Conservation (phyloP, 2,329 filamentous ascomycete species). For the Penicillium sp. region DNA sequence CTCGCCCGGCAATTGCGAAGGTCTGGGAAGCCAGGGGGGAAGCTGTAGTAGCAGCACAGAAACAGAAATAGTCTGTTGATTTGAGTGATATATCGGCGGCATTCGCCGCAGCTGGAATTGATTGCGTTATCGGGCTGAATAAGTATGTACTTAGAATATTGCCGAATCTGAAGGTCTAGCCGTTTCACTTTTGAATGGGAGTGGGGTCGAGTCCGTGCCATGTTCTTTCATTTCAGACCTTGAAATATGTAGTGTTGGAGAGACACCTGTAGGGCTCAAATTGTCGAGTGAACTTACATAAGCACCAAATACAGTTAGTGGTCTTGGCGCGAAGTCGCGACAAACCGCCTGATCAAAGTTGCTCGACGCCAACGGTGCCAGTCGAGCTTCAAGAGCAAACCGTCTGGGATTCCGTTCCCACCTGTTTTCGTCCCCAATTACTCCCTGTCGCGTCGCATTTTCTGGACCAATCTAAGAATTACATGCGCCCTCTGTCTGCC, state of each 20-base stretch:
- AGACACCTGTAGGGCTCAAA: neutral
- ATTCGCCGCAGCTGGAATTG: neutral
- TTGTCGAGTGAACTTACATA: constrained; percentile 6
- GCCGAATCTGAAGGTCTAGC: neutral
- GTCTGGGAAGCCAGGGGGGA: constrained; percentile 25
- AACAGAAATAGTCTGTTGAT: neutral
- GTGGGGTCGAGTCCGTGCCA: too few relatives aligned
- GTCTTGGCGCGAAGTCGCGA: constrained; percentile 44
- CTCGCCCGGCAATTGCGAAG: constrained; percentile 33
- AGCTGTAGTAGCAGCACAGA: neutral
- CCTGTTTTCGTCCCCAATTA: constrained; percentile 4
- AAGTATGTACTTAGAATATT: neutral
- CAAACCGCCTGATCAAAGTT: constrained; percentile 21
- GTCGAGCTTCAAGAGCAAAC: constrained; percentile 16
- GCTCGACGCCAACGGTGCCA: constrained; percentile 31
- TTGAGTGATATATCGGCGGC: neutral
- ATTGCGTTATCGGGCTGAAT: neutral
- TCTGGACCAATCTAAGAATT: constrained; percentile 9
- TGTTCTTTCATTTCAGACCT: neutral
- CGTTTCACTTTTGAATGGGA: too few relatives aligned
- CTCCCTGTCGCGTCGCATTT: constrained; percentile 9
- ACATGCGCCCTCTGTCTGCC: constrained; percentile 19
- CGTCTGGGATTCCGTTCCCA: constrained; percentile 15
- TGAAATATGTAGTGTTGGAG: neutral
- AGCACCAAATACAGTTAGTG: constrained; percentile 26